phyloP scores from a whole-genome alignment of 1,284 basidiomycete genomes.

The Tilletia setariae region DNA sequence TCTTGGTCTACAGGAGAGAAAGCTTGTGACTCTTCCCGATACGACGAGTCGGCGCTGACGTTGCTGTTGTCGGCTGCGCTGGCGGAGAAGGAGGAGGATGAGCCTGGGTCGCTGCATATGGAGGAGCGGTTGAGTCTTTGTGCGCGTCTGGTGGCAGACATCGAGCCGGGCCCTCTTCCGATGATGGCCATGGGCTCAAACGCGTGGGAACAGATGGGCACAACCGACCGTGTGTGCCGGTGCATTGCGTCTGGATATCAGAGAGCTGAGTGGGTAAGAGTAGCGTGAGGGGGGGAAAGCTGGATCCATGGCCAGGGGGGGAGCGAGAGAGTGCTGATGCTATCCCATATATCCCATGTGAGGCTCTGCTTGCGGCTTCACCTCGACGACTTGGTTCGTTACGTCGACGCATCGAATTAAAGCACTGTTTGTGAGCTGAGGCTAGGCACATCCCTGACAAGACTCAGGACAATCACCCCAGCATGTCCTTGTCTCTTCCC shows the following conservation, averaged over 20 bases:
- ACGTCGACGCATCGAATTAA: too few relatives aligned
- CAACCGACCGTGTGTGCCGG: neutral
- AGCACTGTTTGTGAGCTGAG: too few relatives aligned
- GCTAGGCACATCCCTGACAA: too few relatives aligned
- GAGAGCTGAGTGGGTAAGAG: too few relatives aligned
- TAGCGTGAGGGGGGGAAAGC: neutral
- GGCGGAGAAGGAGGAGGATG: neutral
- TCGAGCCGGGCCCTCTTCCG: neutral
- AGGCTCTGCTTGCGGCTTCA: too few relatives aligned
- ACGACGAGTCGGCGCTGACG: neutral
- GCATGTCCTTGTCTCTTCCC: too few relatives aligned
- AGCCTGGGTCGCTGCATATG: neutral
- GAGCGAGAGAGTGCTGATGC: too few relatives aligned
- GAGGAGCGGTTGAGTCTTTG: neutral
- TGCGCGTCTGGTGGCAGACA: neutral
- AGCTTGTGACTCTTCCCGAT: neutral
- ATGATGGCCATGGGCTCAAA: constrained; percentile 7
- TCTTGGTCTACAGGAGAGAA: neutral
- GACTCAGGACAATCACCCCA: too few relatives aligned
- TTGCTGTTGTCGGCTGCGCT: neutral
- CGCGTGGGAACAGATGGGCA: neutral
- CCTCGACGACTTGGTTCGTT: too few relatives aligned
- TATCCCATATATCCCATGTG: too few relatives aligned
- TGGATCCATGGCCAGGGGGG: too few relatives aligned
- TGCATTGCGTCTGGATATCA: neutral